These are phyloP conservation scores for Sarocladium brachiariae DNA, from an alignment of 2,329 filamentous ascomycete species.

Conservation along the genomic window DNA sequence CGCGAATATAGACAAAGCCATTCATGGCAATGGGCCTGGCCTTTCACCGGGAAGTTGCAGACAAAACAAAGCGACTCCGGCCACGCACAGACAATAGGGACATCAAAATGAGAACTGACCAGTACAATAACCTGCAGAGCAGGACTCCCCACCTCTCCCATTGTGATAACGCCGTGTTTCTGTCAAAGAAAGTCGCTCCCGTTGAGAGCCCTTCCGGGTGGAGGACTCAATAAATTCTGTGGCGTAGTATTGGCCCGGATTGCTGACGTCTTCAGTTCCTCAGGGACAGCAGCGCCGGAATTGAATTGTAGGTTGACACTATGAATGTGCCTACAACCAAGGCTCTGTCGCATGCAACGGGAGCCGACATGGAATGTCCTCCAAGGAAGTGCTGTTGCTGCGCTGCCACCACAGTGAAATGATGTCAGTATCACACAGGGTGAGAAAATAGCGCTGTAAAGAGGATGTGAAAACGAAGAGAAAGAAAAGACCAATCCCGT, in stretches of 20 bases:
- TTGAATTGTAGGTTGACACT: background rate
- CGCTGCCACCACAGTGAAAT: too few relatives aligned
- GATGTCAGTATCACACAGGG: too few relatives aligned
- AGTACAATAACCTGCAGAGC: slow-evolving; percentile 68
- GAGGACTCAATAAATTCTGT: too few relatives aligned
- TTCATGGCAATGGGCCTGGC: background rate
- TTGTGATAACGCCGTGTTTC: background rate
- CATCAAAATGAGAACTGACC: slow-evolving; percentile 43
- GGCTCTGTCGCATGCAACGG: slow-evolving; percentile 1
- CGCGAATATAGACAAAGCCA: background rate
- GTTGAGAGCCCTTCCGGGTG: background rate
- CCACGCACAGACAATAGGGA: background rate
- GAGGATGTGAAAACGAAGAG: too few relatives aligned
- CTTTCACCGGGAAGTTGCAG: background rate
- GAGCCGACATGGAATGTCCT: too few relatives aligned
- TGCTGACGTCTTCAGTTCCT: background rate
- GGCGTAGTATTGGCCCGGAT: background rate
- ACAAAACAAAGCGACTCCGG: background rate
- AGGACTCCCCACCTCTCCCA: slow-evolving; percentile 24
- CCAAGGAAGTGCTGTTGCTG: too few relatives aligned
- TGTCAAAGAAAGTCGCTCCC: background rate
- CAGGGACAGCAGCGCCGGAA: background rate
- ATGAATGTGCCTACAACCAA: too few relatives aligned
- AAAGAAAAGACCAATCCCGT: too few relatives aligned
- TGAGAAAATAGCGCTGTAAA: too few relatives aligned